Percentiles rank a stretch among this genome's conserved stretches.
These are phyloP conservation scores for Eucalyptus curtisii DNA, from an alignment of 345 rosid species.

Conservation along the genomic window DNA sequence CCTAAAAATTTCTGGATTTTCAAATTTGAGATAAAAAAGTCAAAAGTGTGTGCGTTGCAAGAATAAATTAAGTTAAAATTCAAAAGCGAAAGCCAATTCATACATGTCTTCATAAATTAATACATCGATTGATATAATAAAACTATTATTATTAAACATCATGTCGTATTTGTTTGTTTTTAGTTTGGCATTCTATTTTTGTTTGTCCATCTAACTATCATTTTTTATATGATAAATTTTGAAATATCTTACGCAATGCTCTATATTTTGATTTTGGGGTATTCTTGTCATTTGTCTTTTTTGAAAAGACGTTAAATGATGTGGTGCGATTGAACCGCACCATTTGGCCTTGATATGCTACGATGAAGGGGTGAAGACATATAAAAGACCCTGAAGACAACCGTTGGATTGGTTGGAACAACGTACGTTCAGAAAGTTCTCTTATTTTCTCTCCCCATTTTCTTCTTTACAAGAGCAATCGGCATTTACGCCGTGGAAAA, in stretches of 20 bases:
- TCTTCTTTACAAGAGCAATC: no score
- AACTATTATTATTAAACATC: not conserved
- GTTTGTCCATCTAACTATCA: not conserved
- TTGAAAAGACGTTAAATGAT: no score
- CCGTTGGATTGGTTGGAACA: no score
- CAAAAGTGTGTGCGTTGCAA: rapidly evolving
- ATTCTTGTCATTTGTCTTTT: no score
- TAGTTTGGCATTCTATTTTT: no score
- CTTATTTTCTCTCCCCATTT: no score
- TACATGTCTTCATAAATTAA: not conserved
- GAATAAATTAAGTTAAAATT: not conserved
- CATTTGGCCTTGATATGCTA: no score
- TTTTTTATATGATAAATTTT: not conserved
- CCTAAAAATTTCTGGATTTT: not conserved
- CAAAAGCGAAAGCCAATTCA: not conserved
- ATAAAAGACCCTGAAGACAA: no score
- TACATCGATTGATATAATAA: not conserved
- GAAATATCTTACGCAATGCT: not conserved
- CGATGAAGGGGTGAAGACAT: no score
- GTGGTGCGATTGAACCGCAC: no score
- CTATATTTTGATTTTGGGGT: not conserved
- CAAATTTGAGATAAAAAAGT: not conserved
- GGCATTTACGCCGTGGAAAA: no score
- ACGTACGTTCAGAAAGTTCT: no score
- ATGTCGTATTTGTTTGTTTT: not conserved